Percentiles rank a stretch among this genome's conserved stretches.
Conservation (phyloP, 2,329 filamentous ascomycete species). For the Venturiaceae sp. region DNA sequence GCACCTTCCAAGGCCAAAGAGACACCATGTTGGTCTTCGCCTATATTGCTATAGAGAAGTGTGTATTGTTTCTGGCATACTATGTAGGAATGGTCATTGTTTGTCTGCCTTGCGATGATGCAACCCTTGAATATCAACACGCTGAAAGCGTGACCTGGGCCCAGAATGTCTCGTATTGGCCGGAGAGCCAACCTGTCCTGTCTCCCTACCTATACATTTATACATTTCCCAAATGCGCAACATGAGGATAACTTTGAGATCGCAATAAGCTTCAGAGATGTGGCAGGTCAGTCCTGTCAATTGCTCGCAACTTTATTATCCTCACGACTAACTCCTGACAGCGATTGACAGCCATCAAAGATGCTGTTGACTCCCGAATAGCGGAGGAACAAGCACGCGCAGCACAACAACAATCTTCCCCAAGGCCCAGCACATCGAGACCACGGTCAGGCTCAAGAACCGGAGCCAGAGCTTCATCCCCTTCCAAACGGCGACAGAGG, state of each 20-base stretch:
- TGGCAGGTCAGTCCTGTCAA: conserved; percentile 4
- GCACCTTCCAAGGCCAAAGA: conserved; percentile 76
- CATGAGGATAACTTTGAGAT: background rate
- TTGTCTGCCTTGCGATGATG: background rate
- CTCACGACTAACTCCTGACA: background rate
- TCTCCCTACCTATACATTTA: background rate
- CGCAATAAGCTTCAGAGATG: background rate
- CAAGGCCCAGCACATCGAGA: conserved; percentile 34
- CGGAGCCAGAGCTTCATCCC: conserved; percentile 16
- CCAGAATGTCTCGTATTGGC: background rate
- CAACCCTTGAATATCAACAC: background rate
- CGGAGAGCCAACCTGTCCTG: conserved; percentile 2
- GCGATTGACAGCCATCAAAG: conserved; percentile 43
- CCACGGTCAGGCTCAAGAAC: conserved; percentile 30
- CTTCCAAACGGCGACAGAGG: conserved; percentile 20
- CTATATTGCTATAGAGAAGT: conserved; percentile 12
- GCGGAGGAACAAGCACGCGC: conserved; percentile 79
- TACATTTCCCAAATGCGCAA: background rate
- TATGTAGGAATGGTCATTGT: background rate
- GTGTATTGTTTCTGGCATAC: background rate
- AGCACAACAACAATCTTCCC: conserved; percentile 30
- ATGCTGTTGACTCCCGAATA: conserved; percentile 76
- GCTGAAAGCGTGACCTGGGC: background rate
- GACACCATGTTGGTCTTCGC: conserved; percentile 54
- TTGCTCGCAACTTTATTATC: background rate